Evolutionary conservation across 768 basidiomycete genomes (phyloP).

Genomic region (Neoboletus magnificus): DNA sequence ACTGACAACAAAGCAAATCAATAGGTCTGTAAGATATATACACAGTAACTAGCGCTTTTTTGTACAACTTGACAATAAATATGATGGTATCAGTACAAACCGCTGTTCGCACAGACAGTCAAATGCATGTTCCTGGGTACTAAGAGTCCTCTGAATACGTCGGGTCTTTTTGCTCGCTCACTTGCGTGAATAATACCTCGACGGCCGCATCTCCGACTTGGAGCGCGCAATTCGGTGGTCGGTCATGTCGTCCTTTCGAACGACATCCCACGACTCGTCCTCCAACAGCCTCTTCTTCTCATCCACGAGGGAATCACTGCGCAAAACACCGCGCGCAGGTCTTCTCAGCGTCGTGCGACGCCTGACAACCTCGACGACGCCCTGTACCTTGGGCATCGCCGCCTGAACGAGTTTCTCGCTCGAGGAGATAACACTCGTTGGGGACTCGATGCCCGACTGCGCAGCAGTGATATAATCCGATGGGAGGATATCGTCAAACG

Average conservation of each 20-base stretch:
- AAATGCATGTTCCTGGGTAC: not conserved
- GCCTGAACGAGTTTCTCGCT: slow-evolving; percentile 32
- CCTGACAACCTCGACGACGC: slow-evolving; percentile 31
- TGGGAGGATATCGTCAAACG: slow-evolving; percentile 50
- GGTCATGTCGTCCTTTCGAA: slow-evolving; percentile 6
- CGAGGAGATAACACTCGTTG: slow-evolving; percentile 14
- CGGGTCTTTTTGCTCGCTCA: slow-evolving; percentile 2
- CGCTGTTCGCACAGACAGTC: not conserved
- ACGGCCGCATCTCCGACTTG: slow-evolving; percentile 27
- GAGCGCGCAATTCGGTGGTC: slow-evolving; percentile 16
- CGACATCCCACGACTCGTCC: slow-evolving; percentile 16
- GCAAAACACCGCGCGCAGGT: slow-evolving; percentile 4
- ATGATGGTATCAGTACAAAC: not conserved
- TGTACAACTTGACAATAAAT: slow-evolving; percentile 8
- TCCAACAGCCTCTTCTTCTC: slow-evolving; percentile 23
- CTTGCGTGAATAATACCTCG: slow-evolving; percentile 14
- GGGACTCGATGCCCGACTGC: slow-evolving; percentile 15
- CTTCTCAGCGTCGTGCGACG: slow-evolving; percentile 17
- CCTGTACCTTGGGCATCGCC: slow-evolving; percentile 40
- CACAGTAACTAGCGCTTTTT: not conserved
- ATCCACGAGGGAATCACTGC: slow-evolving; percentile 11
- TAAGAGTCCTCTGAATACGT: too few species aligned
- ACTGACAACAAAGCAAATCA: not conserved
- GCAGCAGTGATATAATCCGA: slow-evolving; percentile 42
- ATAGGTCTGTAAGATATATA: not conserved